phyloP scores from a whole-genome alignment of 768 basidiomycete species.

The Kwoniella botswanensis region DNA sequence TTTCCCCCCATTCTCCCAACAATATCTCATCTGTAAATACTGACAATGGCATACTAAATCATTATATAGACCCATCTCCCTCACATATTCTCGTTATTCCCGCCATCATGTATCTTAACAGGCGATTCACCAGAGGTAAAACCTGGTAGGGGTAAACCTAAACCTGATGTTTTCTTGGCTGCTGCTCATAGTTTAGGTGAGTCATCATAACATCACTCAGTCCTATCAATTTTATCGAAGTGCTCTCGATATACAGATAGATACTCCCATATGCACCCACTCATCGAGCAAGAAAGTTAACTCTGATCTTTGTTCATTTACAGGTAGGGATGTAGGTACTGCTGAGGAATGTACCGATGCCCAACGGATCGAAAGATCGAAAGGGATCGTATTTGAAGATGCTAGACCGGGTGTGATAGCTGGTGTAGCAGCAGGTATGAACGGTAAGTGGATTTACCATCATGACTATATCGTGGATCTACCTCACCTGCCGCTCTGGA shows the following conservation, averaged over 20 bases:
- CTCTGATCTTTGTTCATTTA: background rate
- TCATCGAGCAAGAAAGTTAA: background rate
- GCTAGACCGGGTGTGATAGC: slow-evolving; percentile 54
- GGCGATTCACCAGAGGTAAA: slow-evolving; percentile 53
- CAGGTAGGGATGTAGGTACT: slow-evolving; percentile 52
- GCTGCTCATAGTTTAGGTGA: slow-evolving; percentile 54
- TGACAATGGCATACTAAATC: no score
- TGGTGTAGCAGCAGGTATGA: slow-evolving; percentile 57
- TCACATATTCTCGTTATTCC: slow-evolving; percentile 54
- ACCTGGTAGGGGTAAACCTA: slow-evolving; percentile 55
- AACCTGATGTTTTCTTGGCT: slow-evolving; percentile 56
- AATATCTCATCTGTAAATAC: no score
- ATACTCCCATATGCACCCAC: background rate
- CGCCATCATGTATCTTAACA: slow-evolving; percentile 47
- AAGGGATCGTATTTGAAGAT: slow-evolving; percentile 56
- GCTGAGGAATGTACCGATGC: slow-evolving; percentile 42
- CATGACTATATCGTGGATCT: background rate
- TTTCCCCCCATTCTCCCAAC: background rate
- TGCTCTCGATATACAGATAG: background rate
- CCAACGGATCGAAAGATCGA: slow-evolving; percentile 42
- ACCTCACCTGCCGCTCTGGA: background rate
- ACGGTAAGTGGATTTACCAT: slow-evolving; percentile 36
- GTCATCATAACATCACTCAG: slow-evolving; percentile 4
- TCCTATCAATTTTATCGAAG: background rate
- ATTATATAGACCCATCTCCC: slow-evolving; percentile 49